These are phyloP conservation scores for Teunomyces kruisii DNA, from an alignment of 805 yeast genomes.

Conservation along the genomic window DNA sequence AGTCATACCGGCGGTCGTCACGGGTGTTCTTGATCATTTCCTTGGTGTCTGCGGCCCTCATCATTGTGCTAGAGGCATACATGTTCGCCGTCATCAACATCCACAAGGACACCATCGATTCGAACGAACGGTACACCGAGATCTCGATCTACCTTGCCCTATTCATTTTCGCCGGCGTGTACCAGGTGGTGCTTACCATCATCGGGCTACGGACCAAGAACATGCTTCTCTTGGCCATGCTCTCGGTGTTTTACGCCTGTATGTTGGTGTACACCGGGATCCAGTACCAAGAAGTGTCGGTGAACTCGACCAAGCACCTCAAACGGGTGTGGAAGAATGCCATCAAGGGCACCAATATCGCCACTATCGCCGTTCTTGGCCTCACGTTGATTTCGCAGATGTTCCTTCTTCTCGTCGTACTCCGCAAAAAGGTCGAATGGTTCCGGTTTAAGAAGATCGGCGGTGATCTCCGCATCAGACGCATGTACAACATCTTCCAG, in stretches of 20 bases:
- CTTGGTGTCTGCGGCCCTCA: slow-evolving; percentile 30
- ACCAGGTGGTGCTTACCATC: slow-evolving; percentile 37
- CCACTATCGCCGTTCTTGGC: slow-evolving; percentile 42
- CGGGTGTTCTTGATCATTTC: slow-evolving; percentile 28
- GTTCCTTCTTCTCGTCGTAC: slow-evolving; percentile 25
- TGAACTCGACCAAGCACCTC: slow-evolving; percentile 17
- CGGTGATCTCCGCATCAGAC: slow-evolving; percentile 41
- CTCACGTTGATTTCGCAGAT: slow-evolving; percentile 32
- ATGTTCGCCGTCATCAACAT: slow-evolving; percentile 39
- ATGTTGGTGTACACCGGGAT: slow-evolving; percentile 48
- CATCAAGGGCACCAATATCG: slow-evolving; percentile 40
- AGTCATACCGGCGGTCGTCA: slow-evolving; percentile 7
- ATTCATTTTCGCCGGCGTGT: slow-evolving; percentile 48
- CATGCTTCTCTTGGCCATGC: slow-evolving; percentile 37
- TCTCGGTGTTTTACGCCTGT: slow-evolving; percentile 40
- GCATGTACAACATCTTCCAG: slow-evolving; percentile 38
- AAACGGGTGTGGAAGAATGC: slow-evolving; percentile 27
- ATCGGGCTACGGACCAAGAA: slow-evolving; percentile 41
- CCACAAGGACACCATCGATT: slow-evolving; percentile 24
- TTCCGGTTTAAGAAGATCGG: slow-evolving; percentile 49
- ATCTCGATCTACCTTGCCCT: slow-evolving; percentile 45
- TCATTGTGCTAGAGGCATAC: slow-evolving; percentile 37
- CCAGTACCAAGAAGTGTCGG: slow-evolving; percentile 40
- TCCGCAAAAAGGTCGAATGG: slow-evolving; percentile 46
- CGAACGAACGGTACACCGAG: slow-evolving; percentile 22